phyloP scores from a whole-genome alignment of 768 basidiomycete species.

The Psilocybe cyanescens region DNA sequence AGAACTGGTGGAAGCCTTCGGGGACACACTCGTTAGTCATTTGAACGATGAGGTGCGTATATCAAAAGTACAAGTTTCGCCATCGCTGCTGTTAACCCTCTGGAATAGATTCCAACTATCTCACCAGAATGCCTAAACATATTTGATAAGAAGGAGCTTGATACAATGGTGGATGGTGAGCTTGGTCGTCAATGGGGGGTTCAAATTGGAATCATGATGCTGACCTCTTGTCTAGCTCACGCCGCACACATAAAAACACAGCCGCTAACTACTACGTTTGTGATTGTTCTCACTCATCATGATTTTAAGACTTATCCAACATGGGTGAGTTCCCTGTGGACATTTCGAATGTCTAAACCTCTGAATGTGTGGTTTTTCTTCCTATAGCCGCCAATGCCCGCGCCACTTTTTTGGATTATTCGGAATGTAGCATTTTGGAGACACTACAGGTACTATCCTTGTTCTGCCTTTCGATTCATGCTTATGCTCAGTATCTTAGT shows the following conservation, averaged over 20 bases:
- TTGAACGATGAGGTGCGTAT: conserved; percentile 30
- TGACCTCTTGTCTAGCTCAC: not conserved
- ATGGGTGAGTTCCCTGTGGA: not conserved
- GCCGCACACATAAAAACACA: not conserved
- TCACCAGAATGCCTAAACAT: not conserved
- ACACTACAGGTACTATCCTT: not conserved
- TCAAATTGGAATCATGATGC: not conserved
- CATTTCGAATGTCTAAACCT: not conserved
- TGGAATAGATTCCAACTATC: not conserved
- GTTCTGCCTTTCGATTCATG: not conserved
- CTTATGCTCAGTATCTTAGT: not conserved
- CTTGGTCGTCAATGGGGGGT: not conserved
- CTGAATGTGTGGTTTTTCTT: not conserved
- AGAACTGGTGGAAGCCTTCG: conserved; percentile 24
- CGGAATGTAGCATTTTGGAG: not conserved
- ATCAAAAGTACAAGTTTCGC: not conserved
- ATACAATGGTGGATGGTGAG: not conserved
- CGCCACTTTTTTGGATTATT: not conserved
- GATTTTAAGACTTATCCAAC: not conserved
- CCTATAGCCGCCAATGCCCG: not conserved
- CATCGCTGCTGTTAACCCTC: not conserved
- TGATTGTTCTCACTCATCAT: not conserved
- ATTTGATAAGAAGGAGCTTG: not conserved
- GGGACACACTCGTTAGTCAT: conserved; percentile 24
- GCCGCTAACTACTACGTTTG: not conserved